Evolutionary conservation across 495 filamentous ascomycete genomes (phyloP), one percentile per base, ranked within the genome.

Genomic region (Neurospora sp.): DNA sequence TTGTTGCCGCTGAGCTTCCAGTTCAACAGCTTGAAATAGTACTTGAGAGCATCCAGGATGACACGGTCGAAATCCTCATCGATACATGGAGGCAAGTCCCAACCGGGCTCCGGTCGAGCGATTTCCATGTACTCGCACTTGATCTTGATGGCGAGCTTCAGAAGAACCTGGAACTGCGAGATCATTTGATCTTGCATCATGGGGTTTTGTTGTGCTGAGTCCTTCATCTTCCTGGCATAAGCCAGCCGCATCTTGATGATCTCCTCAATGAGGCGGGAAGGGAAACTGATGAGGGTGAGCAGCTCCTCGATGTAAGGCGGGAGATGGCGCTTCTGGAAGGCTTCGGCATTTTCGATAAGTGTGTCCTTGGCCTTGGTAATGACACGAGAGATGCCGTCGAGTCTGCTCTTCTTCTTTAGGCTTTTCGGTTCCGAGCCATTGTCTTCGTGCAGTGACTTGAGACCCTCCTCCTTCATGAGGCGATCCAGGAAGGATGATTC

Each of bases 131-230:
- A 98, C 72, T 93, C 91, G 78, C 92, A 89, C 82, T 98, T 99
- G 79, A 98, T 97, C 46, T 90, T 88, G 69, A 96, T 93, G 10
- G 96, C 96, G 71, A 98, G 88, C 75, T 91, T 93, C 74, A 98
- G 89, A 72, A 99, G 82, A 62, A 97, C 93, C 79, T 96, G 95
- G 76, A 99, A 98, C 80, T 99, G 96, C 0, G 92, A 87, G 70
- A 99, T 97, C 92, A 98, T 94, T 79, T 98, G 94, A 76, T 97
- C 94, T 71, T 95, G 91, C 86, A 99, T 91, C 84, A 99, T 92
- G 20, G 90, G 86, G 74, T 93, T 93, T 77, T 96, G 91, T 78
- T 93, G 90, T 0, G 92, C 91, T 18, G 86, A 85, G 73, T 98
- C 96, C 80, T 94, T 96, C 90, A 98, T 97, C 76, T 94, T 94